Percentiles rank a stretch among this genome's conserved stretches.
Conservation (phyloP, 306 rosid species). For the Lathyrus tuberosus region DNA sequence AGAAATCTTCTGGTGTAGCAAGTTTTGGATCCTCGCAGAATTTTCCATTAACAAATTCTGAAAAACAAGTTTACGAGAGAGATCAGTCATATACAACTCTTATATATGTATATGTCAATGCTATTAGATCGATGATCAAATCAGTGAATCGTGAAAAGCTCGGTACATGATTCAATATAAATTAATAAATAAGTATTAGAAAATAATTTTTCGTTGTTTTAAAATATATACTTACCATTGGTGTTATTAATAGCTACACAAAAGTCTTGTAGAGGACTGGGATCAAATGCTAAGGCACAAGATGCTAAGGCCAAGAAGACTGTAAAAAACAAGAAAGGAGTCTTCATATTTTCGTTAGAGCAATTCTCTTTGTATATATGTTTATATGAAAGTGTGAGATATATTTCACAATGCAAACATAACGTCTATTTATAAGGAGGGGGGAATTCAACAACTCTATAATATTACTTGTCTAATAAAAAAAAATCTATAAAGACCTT, state of each 20-base stretch:
- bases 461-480: not conserved
- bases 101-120: not conserved
- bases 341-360: not conserved
- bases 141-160: too few relatives aligned
- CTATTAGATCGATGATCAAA: too few relatives aligned
- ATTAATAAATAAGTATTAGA: not conserved
- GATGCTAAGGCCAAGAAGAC: constrained; percentile 25
- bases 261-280: constrained; percentile 42
- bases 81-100: too few relatives aligned
- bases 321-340: constrained; percentile 1
- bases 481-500: not conserved
- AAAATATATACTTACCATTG: constrained; percentile 8
- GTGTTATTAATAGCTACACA: constrained; percentile 42
- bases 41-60: constrained; percentile 50
- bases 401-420: not conserved
- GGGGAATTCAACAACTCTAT: constrained; percentile 20
- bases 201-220: too few relatives aligned
- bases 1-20: constrained; percentile 34
- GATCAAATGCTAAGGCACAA: constrained; percentile 40
- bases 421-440: constrained; percentile 13
- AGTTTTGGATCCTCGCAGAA: constrained; percentile 46
- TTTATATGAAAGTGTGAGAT: not conserved
- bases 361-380: constrained; percentile 13
- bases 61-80: not conserved
- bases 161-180: too few relatives aligned